Evolutionary conservation across 1,284 basidiomycete species (phyloP), one percentile per base, ranked within the genome.

Genomic region (Peniophora sp.): DNA sequence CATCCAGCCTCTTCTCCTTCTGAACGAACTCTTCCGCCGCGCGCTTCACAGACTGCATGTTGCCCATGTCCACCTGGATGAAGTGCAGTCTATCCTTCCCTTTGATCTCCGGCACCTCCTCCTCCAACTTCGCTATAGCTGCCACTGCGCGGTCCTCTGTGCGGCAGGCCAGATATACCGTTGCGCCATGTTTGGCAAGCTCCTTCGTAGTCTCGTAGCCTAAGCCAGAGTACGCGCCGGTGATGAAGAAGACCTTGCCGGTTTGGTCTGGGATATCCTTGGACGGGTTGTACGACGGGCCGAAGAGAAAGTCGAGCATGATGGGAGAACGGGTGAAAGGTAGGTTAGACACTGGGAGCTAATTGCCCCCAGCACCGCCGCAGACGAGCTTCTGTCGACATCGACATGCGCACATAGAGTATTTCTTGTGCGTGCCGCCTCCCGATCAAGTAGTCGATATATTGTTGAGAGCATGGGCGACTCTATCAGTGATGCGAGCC

Each of bases 171-270:
- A 58, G 52, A 46, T 57, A 58, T 22, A 58, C 57, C 43, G 55
- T 56, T 2, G 58, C 60, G n/a, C 57, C 57, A 32, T 57, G 51
- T 27, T 47, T 35, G 3, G 55, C 52, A 18, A 62, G 56, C 32
- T 52, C 48, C 39, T 52, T 44, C 9, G 54, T 50, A 3, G 57
- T 56, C 3, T 52, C 50, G 15, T 54, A 50, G 20, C 60, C 60
- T 24, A 61, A 54, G 15, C 60, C 60, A 9, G 57, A 54, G 34
- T 70, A 71, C 55, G 62, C 70, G 36, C 71, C 71, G 0, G 71
- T 73, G 14, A 74, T 68, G 50, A 73, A 52, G 41, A 66, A 57
- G 24, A 74, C 68, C 52, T 70, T 70, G 1, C 69, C 70, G 0
- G 54, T 59, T 23, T 73, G 54, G 54, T 71, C 65, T 12, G 63